phyloP scores from a whole-genome alignment of 371 early-diverging fungal genomes.

The Coemansia sp. region DNA sequence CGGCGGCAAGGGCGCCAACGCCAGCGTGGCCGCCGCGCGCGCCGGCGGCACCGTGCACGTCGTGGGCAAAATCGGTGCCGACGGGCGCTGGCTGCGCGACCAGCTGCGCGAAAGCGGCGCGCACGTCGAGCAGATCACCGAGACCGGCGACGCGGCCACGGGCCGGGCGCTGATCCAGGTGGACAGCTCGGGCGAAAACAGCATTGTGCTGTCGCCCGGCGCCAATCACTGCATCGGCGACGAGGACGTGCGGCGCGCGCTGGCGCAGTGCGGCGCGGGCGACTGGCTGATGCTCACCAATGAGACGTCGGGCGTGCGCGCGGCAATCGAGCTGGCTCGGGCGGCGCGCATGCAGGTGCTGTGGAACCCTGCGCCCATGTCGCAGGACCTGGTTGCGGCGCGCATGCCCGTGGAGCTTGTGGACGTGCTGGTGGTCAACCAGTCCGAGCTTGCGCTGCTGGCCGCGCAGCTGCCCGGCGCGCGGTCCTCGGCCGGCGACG shows the following conservation, averaged over 20 bases:
- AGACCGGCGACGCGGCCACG: slow-evolving; percentile 57
- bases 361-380: slow-evolving; percentile 88
- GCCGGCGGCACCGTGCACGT: slow-evolving; percentile 71
- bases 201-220: slow-evolving; percentile 82
- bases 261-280: slow-evolving; percentile 53
- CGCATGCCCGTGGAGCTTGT: slow-evolving; percentile 64
- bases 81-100: slow-evolving; percentile 77
- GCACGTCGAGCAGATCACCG: slow-evolving; percentile 54
- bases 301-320: slow-evolving; percentile 75
- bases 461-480: slow-evolving; percentile 30
- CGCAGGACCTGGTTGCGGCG: slow-evolving; percentile 53
- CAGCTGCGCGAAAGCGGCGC: slow-evolving; percentile 58
- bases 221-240: slow-evolving; percentile 67
- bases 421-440: slow-evolving; percentile 78
- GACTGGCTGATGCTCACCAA: slow-evolving; percentile 81
- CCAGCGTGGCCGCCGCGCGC: slow-evolving; percentile 75
- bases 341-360: slow-evolving; percentile 65
- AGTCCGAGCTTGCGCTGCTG: slow-evolving; percentile 65
- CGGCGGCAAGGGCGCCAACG: slow-evolving; percentile 93
- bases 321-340: slow-evolving; percentile 62
- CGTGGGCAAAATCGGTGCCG: slow-evolving; percentile 82
- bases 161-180: slow-evolving; percentile 91
- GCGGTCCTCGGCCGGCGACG: not conserved
- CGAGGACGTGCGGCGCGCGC: slow-evolving; percentile 49
- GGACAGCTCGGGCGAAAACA: slow-evolving; percentile 71